Conservation (phyloP, 192 early-diverging fungal genomes). For the Entophlyctis luteolus region DNA sequence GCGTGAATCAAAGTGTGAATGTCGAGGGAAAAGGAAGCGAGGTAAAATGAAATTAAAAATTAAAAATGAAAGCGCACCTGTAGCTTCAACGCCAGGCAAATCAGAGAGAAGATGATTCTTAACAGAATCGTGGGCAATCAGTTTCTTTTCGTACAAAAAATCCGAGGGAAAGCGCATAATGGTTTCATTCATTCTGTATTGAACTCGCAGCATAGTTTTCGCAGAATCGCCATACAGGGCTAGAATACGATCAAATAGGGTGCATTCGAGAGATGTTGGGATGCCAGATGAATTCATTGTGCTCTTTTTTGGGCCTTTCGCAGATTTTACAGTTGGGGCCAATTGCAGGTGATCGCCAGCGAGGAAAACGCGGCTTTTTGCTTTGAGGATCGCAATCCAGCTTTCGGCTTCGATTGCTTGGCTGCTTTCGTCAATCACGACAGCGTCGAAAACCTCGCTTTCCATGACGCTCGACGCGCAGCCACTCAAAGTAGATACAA, state of each 20-base stretch:
- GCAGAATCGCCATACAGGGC: slow-evolving; percentile 51
- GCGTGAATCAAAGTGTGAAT: slow-evolving; percentile 40
- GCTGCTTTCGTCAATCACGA: slow-evolving; percentile 85
- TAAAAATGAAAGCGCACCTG: slow-evolving; percentile 11
- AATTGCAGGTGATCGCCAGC: slow-evolving; percentile 89
- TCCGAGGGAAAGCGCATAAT: slow-evolving; percentile 74
- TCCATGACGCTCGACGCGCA: slow-evolving; percentile 50
- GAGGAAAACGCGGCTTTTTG: slow-evolving; percentile 54
- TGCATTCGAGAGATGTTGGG: slow-evolving; percentile 29
- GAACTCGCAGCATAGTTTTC: slow-evolving; percentile 69
- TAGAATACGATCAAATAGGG: slow-evolving; percentile 79
- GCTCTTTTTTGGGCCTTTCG: slow-evolving; percentile 23
- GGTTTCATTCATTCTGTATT: slow-evolving; percentile 83
- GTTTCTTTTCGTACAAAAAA: slow-evolving; percentile 64
- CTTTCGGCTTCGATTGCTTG: slow-evolving; percentile 76
- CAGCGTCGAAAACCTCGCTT: slow-evolving; percentile 70
- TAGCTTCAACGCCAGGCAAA: slow-evolving; percentile 47
- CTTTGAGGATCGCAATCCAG: slow-evolving; percentile 81
- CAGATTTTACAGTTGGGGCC: slow-evolving; percentile 78
- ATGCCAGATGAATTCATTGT: slow-evolving; percentile 4
- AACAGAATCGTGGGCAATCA: slow-evolving; percentile 66
- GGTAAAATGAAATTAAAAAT: neutral
- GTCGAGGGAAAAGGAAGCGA: slow-evolving; percentile 70
- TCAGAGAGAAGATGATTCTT: slow-evolving; percentile 61
- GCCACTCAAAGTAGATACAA: slow-evolving; percentile 77